Evolutionary conservation across 106 monocot species (phyloP).

Genomic region (Ottelia alismoides): DNA sequence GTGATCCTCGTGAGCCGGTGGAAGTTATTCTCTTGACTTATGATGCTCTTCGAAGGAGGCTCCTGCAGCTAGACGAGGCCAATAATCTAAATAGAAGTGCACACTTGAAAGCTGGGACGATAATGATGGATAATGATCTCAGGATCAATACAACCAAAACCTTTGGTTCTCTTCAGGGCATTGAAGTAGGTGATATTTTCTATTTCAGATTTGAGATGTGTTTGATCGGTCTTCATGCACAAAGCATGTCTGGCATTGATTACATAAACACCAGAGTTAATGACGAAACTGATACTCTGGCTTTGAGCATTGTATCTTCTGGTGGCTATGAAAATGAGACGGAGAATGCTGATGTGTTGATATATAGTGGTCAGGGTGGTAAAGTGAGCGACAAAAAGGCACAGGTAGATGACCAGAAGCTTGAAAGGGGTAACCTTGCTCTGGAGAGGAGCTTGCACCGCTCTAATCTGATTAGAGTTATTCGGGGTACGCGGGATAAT

Average conservation of each 20-base stretch:
- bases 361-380: conserved; percentile 75
- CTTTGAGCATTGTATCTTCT: conserved; percentile 61
- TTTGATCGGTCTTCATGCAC: conserved; percentile 59
- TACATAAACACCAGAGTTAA: conserved; percentile 31
- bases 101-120: conserved; percentile 43
- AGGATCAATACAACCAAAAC: conserved; percentile 43
- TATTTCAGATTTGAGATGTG: conserved; percentile 74
- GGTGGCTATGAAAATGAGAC: conserved; percentile 71
- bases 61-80: conserved; percentile 56
- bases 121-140: conserved; percentile 39
- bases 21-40: conserved; percentile 54
- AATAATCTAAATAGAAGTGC: conserved; percentile 23
- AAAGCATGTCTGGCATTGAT: conserved; percentile 69
- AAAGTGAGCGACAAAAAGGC: conserved; percentile 14
- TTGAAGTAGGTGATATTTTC: conserved; percentile 70
- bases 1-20: conserved; percentile 32
- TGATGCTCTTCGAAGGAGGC: conserved; percentile 55
- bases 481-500: conserved; percentile 41
- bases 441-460: conserved; percentile 53
- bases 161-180: conserved; percentile 47
- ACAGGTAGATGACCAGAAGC: conserved; percentile 51
- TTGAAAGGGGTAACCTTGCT: conserved; percentile 78
- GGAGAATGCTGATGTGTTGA: conserved; percentile 28
- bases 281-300: conserved; percentile 34
- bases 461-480: conserved; percentile 41